Percentiles rank a stretch among this genome's conserved stretches.
Evolutionary conservation across 495 filamentous ascomycete genomes (phyloP).

Genomic region (Tuber microsphaerosporum): DNA sequence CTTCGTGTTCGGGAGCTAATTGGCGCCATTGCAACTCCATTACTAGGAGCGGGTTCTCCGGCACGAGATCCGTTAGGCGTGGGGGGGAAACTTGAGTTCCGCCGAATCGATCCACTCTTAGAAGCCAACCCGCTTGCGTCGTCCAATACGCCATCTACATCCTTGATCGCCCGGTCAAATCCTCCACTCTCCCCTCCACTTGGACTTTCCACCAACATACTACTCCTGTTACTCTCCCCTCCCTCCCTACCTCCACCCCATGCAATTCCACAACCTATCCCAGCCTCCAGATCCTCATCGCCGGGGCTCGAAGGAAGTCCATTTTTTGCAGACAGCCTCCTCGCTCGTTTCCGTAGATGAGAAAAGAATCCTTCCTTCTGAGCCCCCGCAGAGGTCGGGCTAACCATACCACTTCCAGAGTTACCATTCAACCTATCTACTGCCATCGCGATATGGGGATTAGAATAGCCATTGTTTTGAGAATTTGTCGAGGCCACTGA

Average conservation of each 20-base stretch:
- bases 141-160: conserved; percentile 49
- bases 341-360: conserved; percentile 86
- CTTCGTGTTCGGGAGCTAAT: conserved; percentile 78
- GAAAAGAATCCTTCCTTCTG: conserved; percentile 96
- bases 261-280: conserved; percentile 65
- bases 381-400: conserved; percentile 42
- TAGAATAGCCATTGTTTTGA: conserved; percentile 70
- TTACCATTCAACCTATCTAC: conserved; percentile 85
- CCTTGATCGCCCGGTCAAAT: conserved; percentile 71
- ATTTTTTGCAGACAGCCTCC: conserved; percentile 78
- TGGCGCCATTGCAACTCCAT: conserved; percentile 56
- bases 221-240: conserved; percentile 70
- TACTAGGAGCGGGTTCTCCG: conserved; percentile 71
- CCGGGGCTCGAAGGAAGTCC: conserved; percentile 59
- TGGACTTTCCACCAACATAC: conserved; percentile 62
- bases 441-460: conserved; percentile 81
- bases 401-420: conserved; percentile 41
- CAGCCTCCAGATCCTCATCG: conserved; percentile 80
- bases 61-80: conserved; percentile 49
- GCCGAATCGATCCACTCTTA: conserved; percentile 49
- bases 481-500: conserved; percentile 93
- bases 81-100: conserved; percentile 50
- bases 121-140: conserved; percentile 15
- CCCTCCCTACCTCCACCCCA: conserved; percentile 53
- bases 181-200: conserved; percentile 24